These are phyloP conservation scores for Apophysomyces sp. DNA, from an alignment of 371 early-diverging fungal genomes.

Conservation along the genomic window DNA sequence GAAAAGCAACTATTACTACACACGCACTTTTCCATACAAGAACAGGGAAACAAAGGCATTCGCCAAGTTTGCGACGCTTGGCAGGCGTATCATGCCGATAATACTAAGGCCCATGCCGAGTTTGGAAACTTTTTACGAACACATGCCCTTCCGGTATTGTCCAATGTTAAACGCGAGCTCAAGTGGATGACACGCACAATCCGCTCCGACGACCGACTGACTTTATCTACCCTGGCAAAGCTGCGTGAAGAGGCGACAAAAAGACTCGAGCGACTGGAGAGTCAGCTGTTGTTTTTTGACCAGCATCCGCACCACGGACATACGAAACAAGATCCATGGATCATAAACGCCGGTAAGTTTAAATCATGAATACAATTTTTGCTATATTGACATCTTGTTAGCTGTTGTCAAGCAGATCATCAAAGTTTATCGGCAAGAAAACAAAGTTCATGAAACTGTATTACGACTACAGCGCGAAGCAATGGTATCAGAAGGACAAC, in stretches of 20 bases:
- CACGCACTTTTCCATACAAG: slow-evolving; percentile 21
- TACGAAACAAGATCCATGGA: slow-evolving; percentile 39
- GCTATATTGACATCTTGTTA: not conserved
- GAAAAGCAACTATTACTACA: slow-evolving; percentile 14
- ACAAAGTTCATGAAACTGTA: slow-evolving; percentile 45
- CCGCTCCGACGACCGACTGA: slow-evolving; percentile 32
- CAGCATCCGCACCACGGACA: slow-evolving; percentile 34
- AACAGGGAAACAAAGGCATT: slow-evolving; percentile 13
- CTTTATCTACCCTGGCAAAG: slow-evolving; percentile 21
- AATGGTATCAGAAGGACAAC: slow-evolving; percentile 27
- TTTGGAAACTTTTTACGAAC: slow-evolving; percentile 25
- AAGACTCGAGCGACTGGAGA: slow-evolving; percentile 21
- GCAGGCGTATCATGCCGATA: slow-evolving; percentile 24
- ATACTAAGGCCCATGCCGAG: slow-evolving; percentile 28
- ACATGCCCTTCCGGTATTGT: slow-evolving; percentile 27
- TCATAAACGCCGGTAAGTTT: slow-evolving; percentile 37
- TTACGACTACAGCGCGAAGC: slow-evolving; percentile 41
- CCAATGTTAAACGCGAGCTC: slow-evolving; percentile 37
- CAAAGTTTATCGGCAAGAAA: slow-evolving; percentile 41
- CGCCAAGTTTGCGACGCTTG: slow-evolving; percentile 33
- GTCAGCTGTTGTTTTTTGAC: slow-evolving; percentile 37
- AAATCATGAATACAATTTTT: not conserved
- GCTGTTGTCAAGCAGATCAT: slow-evolving; percentile 41
- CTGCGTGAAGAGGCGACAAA: slow-evolving; percentile 29
- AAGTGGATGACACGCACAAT: slow-evolving; percentile 40